Evolutionary conservation across 805 yeast genomes (phyloP), one percentile per base, ranked within the genome.

Genomic region (Candida khao-thaluensis): DNA sequence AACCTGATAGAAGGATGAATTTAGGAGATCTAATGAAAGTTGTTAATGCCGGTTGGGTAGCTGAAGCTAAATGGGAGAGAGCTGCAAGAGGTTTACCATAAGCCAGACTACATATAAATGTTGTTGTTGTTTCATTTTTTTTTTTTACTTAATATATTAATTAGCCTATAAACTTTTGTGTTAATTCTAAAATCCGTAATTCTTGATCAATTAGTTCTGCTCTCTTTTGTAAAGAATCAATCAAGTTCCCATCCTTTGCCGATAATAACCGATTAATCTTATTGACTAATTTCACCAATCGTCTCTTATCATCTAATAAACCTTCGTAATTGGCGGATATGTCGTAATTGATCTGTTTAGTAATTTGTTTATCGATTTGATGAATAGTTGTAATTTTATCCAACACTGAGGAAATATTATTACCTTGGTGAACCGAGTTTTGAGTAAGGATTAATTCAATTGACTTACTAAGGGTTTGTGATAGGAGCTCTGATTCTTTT

Each of bases 31-130:
- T 85, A 29, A 56, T 88, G 37, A 74, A 74, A 47, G 76, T 90
- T 17, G 74, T 90, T 29, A 80, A 86, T 51, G 77, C 84, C 3
- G 96, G 96, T 14, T 90, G 98, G 98, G 72, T 74, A 11, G 81
- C 79, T 43, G 79, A 79, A 16, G 87, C 82, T 36, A 77, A 79
- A 48, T 90, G 93, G 91, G 82, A 76, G 42, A 62, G 71, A 25
- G 75, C 75, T 3, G 71, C 71, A 4, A 54, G 51, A 22, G 73
- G 73, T 1, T 48, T 66, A 36, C 54, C 70, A 4, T 62, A 44
- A 25, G 6, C 22, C 8, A 20, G 22, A 20, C 8, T 20, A 20
- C 22, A 20, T n/a, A n/a, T n/a, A n/a, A n/a, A n/a, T 37, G 14
- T 15, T 22, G 24, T 33, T 33, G 17, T 17, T 33, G 35, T 7